Percentiles rank a stretch among this genome's conserved stretches.
Evolutionary conservation across 371 early-diverging fungal species (phyloP).

Genomic region (Mortierella sp.): DNA sequence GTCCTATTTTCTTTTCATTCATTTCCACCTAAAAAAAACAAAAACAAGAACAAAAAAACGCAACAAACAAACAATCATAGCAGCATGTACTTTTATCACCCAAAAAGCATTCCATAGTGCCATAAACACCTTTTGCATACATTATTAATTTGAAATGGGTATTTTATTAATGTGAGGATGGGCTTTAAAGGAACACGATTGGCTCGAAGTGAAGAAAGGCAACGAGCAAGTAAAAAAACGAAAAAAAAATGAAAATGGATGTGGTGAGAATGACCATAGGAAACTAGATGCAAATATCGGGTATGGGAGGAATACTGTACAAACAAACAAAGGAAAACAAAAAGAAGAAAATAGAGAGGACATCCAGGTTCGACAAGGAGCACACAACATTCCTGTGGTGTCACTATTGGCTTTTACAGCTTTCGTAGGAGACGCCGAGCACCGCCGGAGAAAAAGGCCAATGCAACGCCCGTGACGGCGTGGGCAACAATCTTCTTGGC

Average conservation of each 20-base stretch:
- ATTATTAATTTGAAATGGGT: not conserved
- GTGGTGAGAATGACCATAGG: not conserved
- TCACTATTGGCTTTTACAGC: slow-evolving; percentile 2
- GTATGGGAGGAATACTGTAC: not conserved
- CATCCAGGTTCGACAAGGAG: not conserved
- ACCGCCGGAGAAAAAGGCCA: slow-evolving; percentile 44
- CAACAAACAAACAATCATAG: too few species aligned
- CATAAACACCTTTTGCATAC: too few species aligned
- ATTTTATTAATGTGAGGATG: not conserved
- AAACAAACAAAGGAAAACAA: not conserved
- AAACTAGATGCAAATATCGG: not conserved
- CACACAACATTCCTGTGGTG: not conserved
- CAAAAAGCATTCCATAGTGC: slow-evolving; percentile 1
- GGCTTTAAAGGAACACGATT: not conserved
- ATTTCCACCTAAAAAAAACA: not conserved
- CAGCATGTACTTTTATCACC: not conserved
- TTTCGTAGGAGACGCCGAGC: slow-evolving; percentile 40
- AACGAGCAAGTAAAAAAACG: not conserved
- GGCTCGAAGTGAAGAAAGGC: not conserved
- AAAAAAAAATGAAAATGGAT: not conserved
- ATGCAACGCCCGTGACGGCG: slow-evolving; percentile 38
- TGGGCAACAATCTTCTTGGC: slow-evolving; percentile 42
- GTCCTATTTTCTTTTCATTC: not conserved
- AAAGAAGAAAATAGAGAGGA: not conserved
- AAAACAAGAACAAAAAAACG: too few species aligned